phyloP scores from a whole-genome alignment of 208 protist species.

The Acanthamoeba rhysodes region DNA sequence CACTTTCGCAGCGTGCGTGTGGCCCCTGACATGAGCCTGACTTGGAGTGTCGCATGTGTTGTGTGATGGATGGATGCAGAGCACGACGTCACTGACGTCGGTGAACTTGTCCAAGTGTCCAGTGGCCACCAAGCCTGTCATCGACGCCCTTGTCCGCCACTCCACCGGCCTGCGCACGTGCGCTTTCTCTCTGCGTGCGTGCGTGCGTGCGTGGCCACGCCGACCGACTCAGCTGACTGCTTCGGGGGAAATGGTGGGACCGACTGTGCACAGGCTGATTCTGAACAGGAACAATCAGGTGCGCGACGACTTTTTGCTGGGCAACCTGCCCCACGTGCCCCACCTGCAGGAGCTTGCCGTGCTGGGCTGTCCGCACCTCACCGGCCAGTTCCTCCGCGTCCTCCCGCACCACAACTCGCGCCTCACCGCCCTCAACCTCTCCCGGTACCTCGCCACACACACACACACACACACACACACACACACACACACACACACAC shows the following conservation, averaged over 20 bases:
- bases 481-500: background rate
- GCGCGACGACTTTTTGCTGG: background rate
- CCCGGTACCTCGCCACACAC: background rate
- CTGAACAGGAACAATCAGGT: slow-evolving; percentile 9
- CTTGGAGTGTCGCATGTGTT: background rate
- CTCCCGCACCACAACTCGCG: background rate
- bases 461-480: background rate
- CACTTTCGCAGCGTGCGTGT: background rate
- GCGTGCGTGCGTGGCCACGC: too few relatives aligned
- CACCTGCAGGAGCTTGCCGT: slow-evolving; percentile 4
- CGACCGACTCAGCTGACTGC: too few relatives aligned
- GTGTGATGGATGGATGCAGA: background rate
- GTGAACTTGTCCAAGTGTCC: slow-evolving; percentile 41
- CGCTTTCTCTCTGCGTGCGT: background rate
- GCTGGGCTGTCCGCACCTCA: slow-evolving; percentile 8
- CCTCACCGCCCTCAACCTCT: slow-evolving; percentile 19
- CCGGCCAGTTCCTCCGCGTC: background rate
- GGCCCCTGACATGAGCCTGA: too few relatives aligned
- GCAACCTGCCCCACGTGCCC: background rate
- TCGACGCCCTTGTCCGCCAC: background rate
- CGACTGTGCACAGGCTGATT: background rate
- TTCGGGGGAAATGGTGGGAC: too few relatives aligned
- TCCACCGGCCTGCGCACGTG: slow-evolving; percentile 1
- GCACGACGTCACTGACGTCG: background rate
- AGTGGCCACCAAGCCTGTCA: slow-evolving; percentile 16